Percentiles rank a stretch among this genome's conserved stretches.
Conservation (phyloP, 1,284 basidiomycete species). For the Trichosporon sp. region DNA sequence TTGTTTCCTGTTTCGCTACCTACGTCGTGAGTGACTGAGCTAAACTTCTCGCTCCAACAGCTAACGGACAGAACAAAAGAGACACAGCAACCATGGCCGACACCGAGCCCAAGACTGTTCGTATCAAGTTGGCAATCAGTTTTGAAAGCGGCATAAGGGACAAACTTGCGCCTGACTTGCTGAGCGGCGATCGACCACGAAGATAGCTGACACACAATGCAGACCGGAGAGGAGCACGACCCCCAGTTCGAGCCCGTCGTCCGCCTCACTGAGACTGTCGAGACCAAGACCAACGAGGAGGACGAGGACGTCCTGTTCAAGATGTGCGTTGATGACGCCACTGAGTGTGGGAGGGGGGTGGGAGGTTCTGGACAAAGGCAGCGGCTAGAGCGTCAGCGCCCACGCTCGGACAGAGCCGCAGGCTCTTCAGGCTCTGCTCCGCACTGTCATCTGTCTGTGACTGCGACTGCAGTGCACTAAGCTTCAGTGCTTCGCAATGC, state of each 20-base stretch:
- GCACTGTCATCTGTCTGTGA: too few relatives aligned
- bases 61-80: too few relatives aligned
- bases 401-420: too few relatives aligned
- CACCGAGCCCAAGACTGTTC: constrained; percentile 21
- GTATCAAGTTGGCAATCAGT: background rate
- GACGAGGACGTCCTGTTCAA: constrained; percentile 92
- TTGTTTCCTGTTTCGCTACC: too few relatives aligned
- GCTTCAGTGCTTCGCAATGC: background rate
- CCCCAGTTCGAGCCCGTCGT: constrained; percentile 94
- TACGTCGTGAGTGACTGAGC: too few relatives aligned
- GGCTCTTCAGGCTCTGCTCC: too few relatives aligned
- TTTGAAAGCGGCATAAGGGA: too few relatives aligned
- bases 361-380: too few relatives aligned
- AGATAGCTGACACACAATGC: background rate
- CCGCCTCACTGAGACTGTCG: constrained; percentile 86
- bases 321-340: constrained; percentile 61
- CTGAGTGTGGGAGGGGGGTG: background rate
- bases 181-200: too few relatives aligned
- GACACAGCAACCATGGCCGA: constrained; percentile 19
- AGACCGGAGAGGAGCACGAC: constrained; percentile 58
- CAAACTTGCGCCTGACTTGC: too few relatives aligned
- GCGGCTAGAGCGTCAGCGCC: background rate
- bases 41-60: too few relatives aligned
- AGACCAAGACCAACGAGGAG: constrained; percentile 92
- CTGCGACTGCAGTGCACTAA: too few relatives aligned